These are phyloP conservation scores for Bauhinia variegata DNA, from an alignment of 306 rosid genomes.

Conservation along the genomic window DNA sequence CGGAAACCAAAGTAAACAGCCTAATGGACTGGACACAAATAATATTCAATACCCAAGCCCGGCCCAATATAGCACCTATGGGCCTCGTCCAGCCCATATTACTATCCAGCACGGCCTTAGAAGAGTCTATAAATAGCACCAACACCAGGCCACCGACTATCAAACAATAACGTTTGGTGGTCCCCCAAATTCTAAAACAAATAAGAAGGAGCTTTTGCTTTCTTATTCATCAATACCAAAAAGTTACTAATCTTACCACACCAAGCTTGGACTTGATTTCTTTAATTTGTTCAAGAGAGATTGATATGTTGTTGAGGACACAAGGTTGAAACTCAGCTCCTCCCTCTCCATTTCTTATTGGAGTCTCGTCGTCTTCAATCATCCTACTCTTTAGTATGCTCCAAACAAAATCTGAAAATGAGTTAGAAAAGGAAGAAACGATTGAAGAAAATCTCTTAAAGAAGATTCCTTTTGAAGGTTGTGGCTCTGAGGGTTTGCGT, in stretches of 20 bases:
- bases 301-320: conserved; percentile 23
- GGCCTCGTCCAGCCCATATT: no score
- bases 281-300: conserved; percentile 45
- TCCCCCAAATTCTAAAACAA: no score
- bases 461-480: background rate
- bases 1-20: no score
- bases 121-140: no score
- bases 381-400: conserved; percentile 17
- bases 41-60: no score
- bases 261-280: conserved; percentile 42
- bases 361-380: conserved; percentile 43
- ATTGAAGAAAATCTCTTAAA: background rate
- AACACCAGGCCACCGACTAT: no score
- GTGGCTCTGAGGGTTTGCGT: background rate
- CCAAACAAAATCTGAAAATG: conserved; percentile 34
- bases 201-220: no score
- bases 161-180: no score
- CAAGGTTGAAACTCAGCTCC: conserved; percentile 35
- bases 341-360: conserved; percentile 45
- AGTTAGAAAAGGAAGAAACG: background rate
- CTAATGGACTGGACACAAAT: no score
- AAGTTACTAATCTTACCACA: conserved; percentile 40
- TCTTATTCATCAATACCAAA: no score
- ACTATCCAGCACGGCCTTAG: no score
- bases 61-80: no score